Conservation (phyloP, 2,329 filamentous ascomycete species). For the Celoporthe dispersa region DNA sequence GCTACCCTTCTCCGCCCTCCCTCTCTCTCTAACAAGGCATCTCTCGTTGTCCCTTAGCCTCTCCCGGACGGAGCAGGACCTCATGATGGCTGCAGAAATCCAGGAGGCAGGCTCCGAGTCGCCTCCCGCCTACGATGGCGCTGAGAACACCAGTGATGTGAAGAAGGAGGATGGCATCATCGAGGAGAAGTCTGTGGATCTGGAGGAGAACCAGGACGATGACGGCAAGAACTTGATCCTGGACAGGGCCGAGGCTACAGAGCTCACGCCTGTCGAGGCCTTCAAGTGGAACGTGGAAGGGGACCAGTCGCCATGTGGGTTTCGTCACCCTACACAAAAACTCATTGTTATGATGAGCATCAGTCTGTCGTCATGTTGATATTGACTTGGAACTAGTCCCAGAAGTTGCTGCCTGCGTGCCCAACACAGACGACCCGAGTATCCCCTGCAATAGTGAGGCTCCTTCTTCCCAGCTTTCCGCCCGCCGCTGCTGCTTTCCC, state of each 20-base stretch:
- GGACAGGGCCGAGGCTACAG: constrained; percentile 36
- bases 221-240: constrained; percentile 26
- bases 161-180: constrained; percentile 24
- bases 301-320: constrained; percentile 43
- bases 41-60: not conserved
- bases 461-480: not conserved
- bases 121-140: constrained; percentile 9
- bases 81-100: constrained; percentile 27
- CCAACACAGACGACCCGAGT: constrained; percentile 41
- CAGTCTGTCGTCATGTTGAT: not conserved
- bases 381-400: constrained; percentile 35
- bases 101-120: constrained; percentile 15
- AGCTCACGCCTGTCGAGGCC: constrained; percentile 41
- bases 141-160: not conserved
- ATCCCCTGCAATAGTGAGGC: constrained; percentile 39
- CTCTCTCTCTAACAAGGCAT: not conserved
- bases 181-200: constrained; percentile 17
- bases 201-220: constrained; percentile 24
- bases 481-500: not conserved
- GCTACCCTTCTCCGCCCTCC: not conserved
- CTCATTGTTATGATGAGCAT: not conserved
- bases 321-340: not conserved
- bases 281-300: constrained; percentile 44
- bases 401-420: constrained; percentile 43
- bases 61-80: not conserved